Evolutionary conservation across 1,139 yeast genomes (phyloP).

Genomic region (Candida sojae): DNA sequence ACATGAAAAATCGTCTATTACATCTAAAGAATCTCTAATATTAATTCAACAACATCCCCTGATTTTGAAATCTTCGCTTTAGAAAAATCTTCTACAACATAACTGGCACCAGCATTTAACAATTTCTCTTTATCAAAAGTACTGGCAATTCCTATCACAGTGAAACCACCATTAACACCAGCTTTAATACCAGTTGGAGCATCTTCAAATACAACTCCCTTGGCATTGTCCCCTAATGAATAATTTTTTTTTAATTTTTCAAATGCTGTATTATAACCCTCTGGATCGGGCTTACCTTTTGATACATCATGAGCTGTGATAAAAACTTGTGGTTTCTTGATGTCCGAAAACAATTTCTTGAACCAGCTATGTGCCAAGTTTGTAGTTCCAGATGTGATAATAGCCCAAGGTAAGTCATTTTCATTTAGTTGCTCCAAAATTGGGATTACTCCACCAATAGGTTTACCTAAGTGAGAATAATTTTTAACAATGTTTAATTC

Average conservation of each 20-base stretch:
- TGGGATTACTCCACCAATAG: constrained; percentile 16
- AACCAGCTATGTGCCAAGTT: constrained; percentile 22
- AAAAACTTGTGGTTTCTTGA: constrained; percentile 18
- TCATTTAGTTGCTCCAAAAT: constrained; percentile 15
- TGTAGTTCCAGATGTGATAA: constrained; percentile 23
- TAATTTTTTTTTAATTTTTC: constrained; percentile 10
- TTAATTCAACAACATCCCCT: neutral
- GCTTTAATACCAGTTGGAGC: constrained; percentile 23
- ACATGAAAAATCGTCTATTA: neutral
- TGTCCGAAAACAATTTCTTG: constrained; percentile 13
- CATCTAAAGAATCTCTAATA: constrained; percentile 3
- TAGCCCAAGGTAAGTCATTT: constrained; percentile 18
- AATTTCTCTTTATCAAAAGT: constrained; percentile 19
- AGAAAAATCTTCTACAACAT: constrained; percentile 19
- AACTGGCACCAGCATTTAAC: constrained; percentile 22
- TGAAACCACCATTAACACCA: constrained; percentile 21
- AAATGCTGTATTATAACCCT: constrained; percentile 20
- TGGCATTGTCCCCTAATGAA: neutral
- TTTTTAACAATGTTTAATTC: constrained; percentile 18
- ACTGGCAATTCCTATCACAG: constrained; percentile 22
- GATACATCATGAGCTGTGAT: constrained; percentile 24
- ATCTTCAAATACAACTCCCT: constrained; percentile 23
- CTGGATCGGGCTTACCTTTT: constrained; percentile 17
- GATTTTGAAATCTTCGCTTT: constrained; percentile 11
- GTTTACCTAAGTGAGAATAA: constrained; percentile 20